phyloP scores from a whole-genome alignment of 495 filamentous ascomycete species.

The Penicillium macrosclerotiorum region DNA sequence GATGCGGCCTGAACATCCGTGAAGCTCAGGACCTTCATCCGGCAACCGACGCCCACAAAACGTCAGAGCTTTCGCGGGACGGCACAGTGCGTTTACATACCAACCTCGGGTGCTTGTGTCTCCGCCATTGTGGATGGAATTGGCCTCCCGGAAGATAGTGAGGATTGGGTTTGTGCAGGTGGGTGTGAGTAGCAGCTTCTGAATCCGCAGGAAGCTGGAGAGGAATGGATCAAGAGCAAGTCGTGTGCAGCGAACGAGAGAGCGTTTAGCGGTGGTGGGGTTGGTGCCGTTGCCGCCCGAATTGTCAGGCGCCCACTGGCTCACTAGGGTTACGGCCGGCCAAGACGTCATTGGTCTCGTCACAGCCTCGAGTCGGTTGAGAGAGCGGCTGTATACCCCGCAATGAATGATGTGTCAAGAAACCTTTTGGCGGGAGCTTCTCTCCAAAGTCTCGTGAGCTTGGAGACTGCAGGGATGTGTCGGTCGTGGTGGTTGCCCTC shows the following conservation, averaged over 20 bases:
- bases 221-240: slow-evolving; percentile 32
- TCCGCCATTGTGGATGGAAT: slow-evolving; percentile 44
- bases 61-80: slow-evolving; percentile 39
- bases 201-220: slow-evolving; percentile 24
- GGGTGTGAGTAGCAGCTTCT: slow-evolving; percentile 15
- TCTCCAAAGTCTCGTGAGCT: slow-evolving; percentile 3
- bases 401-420: no score
- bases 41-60: slow-evolving; percentile 34
- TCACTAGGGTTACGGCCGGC: slow-evolving; percentile 27
- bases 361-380: not conserved
- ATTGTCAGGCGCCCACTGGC: slow-evolving; percentile 7
- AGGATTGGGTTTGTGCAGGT: slow-evolving; percentile 17
- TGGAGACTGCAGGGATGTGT: not conserved
- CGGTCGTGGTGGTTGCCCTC: not conserved
- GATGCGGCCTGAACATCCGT: not conserved
- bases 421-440: no score
- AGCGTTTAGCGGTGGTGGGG: slow-evolving; percentile 27
- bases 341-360: slow-evolving; percentile 25
- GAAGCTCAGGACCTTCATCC: slow-evolving; percentile 15
- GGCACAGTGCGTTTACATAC: slow-evolving; percentile 36
- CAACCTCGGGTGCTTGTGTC: slow-evolving; percentile 41
- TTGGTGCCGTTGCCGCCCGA: slow-evolving; percentile 6
- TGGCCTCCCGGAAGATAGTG: slow-evolving; percentile 24
- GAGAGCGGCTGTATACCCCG: no score
- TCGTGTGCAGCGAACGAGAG: slow-evolving; percentile 34